phyloP scores from a whole-genome alignment of 768 basidiomycete genomes.

The Tulasnella sp. region DNA sequence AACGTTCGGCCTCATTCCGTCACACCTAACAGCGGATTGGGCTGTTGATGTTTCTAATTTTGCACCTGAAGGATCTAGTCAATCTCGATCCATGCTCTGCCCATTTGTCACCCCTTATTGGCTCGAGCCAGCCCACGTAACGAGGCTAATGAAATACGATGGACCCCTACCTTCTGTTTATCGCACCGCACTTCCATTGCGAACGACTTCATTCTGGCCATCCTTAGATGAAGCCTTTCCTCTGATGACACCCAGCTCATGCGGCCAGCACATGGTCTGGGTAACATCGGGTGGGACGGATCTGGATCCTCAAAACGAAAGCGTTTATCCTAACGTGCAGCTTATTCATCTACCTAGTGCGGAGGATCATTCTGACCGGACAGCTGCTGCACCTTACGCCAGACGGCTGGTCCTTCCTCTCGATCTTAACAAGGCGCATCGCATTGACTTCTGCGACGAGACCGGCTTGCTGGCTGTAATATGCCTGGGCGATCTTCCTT shows the following conservation, averaged over 20 bases:
- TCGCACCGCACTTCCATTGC: background rate
- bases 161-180: background rate
- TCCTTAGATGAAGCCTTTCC: background rate
- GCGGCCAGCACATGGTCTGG: background rate
- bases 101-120: background rate
- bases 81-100: background rate
- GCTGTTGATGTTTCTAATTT: background rate
- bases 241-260: background rate
- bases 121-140: background rate
- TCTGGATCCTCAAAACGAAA: background rate
- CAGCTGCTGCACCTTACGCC: background rate
- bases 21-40: background rate
- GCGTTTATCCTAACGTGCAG: background rate
- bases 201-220: background rate
- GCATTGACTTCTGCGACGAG: slow-evolving; percentile 2
- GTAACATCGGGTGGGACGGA: background rate
- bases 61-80: background rate
- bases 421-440: background rate
- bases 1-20: background rate
- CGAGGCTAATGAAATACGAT: background rate
- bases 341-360: background rate
- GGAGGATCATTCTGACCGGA: background rate
- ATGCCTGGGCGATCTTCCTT: background rate
- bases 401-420: background rate
- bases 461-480: background rate